phyloP scores from a whole-genome alignment of 495 filamentous ascomycete species.

The Parathielavia hyrcaniae region DNA sequence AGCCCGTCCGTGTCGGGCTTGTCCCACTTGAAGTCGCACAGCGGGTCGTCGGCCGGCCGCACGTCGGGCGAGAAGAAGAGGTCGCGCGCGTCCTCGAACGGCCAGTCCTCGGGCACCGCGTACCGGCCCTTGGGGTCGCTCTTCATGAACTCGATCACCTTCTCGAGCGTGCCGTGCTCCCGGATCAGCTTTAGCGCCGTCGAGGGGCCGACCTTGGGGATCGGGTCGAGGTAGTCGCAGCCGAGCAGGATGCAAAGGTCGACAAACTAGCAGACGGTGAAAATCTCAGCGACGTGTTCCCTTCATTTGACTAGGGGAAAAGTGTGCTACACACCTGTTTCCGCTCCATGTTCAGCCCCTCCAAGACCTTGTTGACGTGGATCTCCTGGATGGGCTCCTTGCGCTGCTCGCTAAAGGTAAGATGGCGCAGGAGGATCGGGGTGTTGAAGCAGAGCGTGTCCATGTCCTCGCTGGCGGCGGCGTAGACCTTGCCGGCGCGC shows the following conservation, averaged over 20 bases:
- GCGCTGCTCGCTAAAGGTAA: conserved; percentile 93
- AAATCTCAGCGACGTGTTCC: neutral
- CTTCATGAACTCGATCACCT: conserved; percentile 71
- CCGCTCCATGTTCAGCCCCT: conserved; percentile 79
- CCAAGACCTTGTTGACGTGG: conserved; percentile 72
- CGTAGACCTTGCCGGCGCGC: conserved; percentile 89
- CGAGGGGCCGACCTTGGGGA: conserved; percentile 85
- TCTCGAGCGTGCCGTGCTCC: conserved; percentile 80
- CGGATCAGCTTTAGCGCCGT: conserved; percentile 91
- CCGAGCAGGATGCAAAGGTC: conserved; percentile 97
- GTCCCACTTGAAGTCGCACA: conserved; percentile 97
- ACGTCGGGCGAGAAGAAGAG: conserved; percentile 90
- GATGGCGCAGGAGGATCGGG: conserved; percentile 82
- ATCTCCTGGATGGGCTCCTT: conserved; percentile 98
- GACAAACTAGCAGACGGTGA: conserved; percentile 59
- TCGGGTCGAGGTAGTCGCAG: conserved; percentile 94
- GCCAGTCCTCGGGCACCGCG: conserved; percentile 85
- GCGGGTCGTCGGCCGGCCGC: conserved; percentile 70
- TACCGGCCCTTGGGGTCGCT: conserved; percentile 72
- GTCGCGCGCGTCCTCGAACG: conserved; percentile 81
- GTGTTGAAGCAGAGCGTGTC: conserved; percentile 94
- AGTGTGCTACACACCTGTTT: conserved; percentile 52
- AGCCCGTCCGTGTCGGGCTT: conserved; percentile 84
- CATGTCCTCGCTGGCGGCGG: conserved; percentile 97
- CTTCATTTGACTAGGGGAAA: neutral